A percentile compares a stretch with the other conserved stretches of the same genome.
phyloP scores from a whole-genome alignment of 371 early-diverging fungal species.

The Thermomucor indicae-seudaticae region DNA sequence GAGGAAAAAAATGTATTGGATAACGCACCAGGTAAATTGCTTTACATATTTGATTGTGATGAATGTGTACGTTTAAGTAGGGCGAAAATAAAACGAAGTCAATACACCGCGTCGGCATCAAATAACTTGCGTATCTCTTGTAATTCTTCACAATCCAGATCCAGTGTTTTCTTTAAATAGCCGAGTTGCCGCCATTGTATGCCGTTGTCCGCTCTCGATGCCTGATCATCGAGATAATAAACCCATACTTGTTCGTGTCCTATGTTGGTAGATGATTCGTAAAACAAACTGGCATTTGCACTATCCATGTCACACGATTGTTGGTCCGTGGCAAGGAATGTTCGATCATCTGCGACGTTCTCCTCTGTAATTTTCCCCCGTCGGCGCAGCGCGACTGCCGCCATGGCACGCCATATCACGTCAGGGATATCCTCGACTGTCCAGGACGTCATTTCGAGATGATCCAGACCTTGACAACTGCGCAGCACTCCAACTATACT shows the following conservation, averaged over 20 bases:
- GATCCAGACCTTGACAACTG: slow-evolving; percentile 17
- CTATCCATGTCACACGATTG: no score
- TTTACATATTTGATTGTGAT: no score
- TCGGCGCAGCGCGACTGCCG: slow-evolving; percentile 7
- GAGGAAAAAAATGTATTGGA: no score
- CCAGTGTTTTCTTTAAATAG: slow-evolving; percentile 13
- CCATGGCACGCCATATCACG: slow-evolving; percentile 20
- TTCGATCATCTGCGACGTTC: no score
- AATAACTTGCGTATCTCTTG: slow-evolving; percentile 18
- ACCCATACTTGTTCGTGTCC: no score
- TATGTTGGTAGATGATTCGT: no score
- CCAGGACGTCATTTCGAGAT: slow-evolving; percentile 36
- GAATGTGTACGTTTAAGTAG: no score
- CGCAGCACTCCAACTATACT: slow-evolving; percentile 18
- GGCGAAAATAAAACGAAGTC: no score
- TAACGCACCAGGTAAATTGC: no score
- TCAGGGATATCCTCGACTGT: slow-evolving; percentile 31
- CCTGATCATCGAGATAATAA: slow-evolving; percentile 9
- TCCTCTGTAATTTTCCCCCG: neutral
- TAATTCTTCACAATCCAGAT: slow-evolving; percentile 13
- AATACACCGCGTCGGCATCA: no score
- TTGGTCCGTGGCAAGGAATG: no score
- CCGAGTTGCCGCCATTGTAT: slow-evolving; percentile 6
- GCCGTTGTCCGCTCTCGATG: neutral
- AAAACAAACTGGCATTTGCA: no score